Base-by-base conservation (phyloP, 345 rosid genomes). In the Anacardium occidentale region DNA sequence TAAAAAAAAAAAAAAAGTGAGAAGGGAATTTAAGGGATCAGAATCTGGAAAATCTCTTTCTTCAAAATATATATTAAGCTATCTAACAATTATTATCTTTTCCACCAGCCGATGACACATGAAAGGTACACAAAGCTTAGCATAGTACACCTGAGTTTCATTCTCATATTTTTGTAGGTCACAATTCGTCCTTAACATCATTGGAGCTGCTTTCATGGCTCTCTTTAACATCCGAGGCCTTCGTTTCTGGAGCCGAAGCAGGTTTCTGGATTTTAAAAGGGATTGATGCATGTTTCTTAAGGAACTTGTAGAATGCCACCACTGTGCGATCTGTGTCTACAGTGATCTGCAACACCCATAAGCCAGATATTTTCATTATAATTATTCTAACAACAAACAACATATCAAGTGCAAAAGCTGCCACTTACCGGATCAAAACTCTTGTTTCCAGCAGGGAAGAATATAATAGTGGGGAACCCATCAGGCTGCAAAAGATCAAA, bases 401-500 rank as follows among this genome's bases (percentile, higher is more conserved):
- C 10, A 2, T 11, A 47, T 44, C 45, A 69, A 25, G 2, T 17
- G 45, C 26, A 18, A 64, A 32, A 44, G 44, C 54, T 15, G 44
- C 54, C 37, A 72, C 91, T 88, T 84, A 95, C 99, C 2, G 99
- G 98, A 70, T 95, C 94, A 54, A 89, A 95, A 77, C 96, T 90
- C 85, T 93, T 96, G 87, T 93, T 95, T 71, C 99, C 97, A 21
- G 99, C 98, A 34, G 98, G 98, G 86, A 88, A 95, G 89, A 95
- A 95, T 57, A 95, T 85, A 70, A 95, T 79, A n/a, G 99, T 91
- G 32, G 99, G 99, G 83, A 88, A 95, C 14, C 99, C 98, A 71
- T 95, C 99, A 0, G 93, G 75, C 99, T 95, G 91, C 73, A 83
- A 70, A 78, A 24, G 17, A 18, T 24, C 20, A 29, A 44, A 72